phyloP scores from a whole-genome alignment of 2,329 filamentous ascomycete genomes.

The Ceratocystis albifundus region DNA sequence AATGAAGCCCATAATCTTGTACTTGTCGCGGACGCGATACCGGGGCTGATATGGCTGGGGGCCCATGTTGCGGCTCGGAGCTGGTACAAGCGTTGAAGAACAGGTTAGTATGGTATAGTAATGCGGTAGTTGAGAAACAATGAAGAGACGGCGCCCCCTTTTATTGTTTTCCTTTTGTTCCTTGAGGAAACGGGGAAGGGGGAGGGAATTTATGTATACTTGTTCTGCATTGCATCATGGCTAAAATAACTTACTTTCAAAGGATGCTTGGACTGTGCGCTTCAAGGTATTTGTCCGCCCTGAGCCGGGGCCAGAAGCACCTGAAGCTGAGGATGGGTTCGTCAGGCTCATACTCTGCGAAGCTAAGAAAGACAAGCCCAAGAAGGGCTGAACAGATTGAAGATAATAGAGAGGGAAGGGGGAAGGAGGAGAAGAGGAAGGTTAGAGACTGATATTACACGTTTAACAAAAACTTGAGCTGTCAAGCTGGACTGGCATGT shows the following conservation, averaged over 20 bases:
- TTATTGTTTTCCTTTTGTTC: no score
- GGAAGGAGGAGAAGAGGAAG: not conserved
- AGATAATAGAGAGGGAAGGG: not conserved
- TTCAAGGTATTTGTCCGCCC: conserved; percentile 41
- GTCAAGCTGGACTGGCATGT: not conserved
- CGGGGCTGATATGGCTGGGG: conserved; percentile 53
- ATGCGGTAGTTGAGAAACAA: not conserved
- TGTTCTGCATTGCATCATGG: not conserved
- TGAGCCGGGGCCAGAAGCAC: conserved; percentile 39
- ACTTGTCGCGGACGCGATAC: conserved; percentile 80
- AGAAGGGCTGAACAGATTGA: not conserved
- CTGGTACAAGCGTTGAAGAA: not conserved
- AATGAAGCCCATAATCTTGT: conserved; percentile 96
- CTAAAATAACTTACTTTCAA: conserved; percentile 29
- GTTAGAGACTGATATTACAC: no score
- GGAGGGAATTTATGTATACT: no score
- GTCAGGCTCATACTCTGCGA: conserved; percentile 39
- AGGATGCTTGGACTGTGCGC: conserved; percentile 36
- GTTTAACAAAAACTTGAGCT: not conserved
- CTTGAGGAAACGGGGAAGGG: no score
- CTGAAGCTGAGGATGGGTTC: conserved; percentile 42
- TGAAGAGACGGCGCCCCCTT: no score
- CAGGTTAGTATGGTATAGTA: not conserved
- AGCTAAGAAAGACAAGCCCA: not conserved
- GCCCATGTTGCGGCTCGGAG: conserved; percentile 19